Conservation (phyloP, 2,329 filamentous ascomycete species). For the Ploettnerulaceae sp. region DNA sequence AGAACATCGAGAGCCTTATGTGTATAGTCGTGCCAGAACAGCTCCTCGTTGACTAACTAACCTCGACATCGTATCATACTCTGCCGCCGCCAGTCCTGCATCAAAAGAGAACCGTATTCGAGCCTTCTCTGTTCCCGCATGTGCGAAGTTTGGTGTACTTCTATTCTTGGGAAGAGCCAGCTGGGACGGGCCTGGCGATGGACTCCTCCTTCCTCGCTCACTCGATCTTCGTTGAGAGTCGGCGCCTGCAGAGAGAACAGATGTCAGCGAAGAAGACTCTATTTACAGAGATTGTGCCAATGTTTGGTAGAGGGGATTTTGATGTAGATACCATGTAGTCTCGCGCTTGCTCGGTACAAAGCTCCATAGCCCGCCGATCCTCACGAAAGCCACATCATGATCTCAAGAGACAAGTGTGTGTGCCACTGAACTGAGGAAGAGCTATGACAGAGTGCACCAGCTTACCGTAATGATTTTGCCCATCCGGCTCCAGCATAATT, state of each 20-base stretch:
- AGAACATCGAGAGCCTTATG: constrained; percentile 19
- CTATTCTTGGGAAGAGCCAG: constrained; percentile 55
- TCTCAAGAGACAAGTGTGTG: not conserved
- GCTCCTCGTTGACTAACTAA: constrained; percentile 44
- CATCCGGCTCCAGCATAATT: constrained; percentile 35
- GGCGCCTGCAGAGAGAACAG: constrained; percentile 21
- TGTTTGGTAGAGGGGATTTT: constrained; percentile 5
- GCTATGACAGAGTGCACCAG: constrained; percentile 3
- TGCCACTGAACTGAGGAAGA: constrained; percentile 9
- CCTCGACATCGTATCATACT: constrained; percentile 71
- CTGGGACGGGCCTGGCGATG: constrained; percentile 20
- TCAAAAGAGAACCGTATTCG: constrained; percentile 74
- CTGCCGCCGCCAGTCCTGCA: constrained; percentile 50
- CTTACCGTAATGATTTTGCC: constrained; percentile 31
- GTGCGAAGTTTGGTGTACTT: constrained; percentile 43
- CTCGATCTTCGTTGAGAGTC: constrained; percentile 22
- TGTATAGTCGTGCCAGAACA: not conserved
- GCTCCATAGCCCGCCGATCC: constrained; percentile 12
- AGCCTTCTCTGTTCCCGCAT: constrained; percentile 47
- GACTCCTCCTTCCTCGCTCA: constrained; percentile 21
- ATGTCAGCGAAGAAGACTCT: constrained; percentile 14
- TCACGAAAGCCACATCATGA: constrained; percentile 1
- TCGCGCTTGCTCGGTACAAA: constrained; percentile 17
- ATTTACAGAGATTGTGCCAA: not conserved
- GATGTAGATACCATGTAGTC: constrained; percentile 10